Evolutionary conservation across 1,284 basidiomycete species (phyloP), one percentile per base, ranked within the genome.

Genomic region (Puccinia coronata): DNA sequence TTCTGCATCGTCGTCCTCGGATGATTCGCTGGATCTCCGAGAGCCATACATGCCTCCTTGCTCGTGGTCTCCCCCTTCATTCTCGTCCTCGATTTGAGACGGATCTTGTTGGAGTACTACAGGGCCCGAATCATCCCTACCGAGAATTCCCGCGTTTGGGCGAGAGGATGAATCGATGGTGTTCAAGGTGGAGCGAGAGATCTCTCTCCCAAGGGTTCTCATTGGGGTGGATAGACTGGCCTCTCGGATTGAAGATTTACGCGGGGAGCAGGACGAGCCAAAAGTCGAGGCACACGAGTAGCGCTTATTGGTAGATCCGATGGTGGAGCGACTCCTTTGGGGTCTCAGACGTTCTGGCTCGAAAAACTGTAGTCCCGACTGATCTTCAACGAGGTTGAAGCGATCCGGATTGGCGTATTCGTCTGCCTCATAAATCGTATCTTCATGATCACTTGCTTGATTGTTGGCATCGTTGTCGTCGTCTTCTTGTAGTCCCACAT

Each of bases 141-240:
- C 61, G 3, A 36, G 34, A 20, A 34, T 39, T 23, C 20, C 61
- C 39, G 49, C 12, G 41, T 25, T 69, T 28, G 67, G 49, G 39
- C 18, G 41, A 55, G 76, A 53, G 31, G 63, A 43, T 6, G 36
- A 41, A 53, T 55, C 51, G 47, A 55, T 36, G 20, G 76, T 79
- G 53, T 69, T 67, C 34, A 79, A 25, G 14, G 76, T 79, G 20
- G 76, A 79, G 51, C 76, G 76, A 39, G 76, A 79, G 9, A 57
- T 9, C 28, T 55, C 43, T 47, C 65, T 67, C 11, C 51, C 25
- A 55, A 53, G 51, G 34, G 70, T 53, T 20, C 34, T 47, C 23
- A 53, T 39, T 23, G 70, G 70, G 51, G 49, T 73, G 2, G 65
- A 79, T 11, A 53, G 65, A 53, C 34, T 55, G 34, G 65, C 36